These are phyloP conservation scores for Wickerhamiella bombiphila DNA, from an alignment of 805 yeast genomes.

Conservation along the genomic window DNA sequence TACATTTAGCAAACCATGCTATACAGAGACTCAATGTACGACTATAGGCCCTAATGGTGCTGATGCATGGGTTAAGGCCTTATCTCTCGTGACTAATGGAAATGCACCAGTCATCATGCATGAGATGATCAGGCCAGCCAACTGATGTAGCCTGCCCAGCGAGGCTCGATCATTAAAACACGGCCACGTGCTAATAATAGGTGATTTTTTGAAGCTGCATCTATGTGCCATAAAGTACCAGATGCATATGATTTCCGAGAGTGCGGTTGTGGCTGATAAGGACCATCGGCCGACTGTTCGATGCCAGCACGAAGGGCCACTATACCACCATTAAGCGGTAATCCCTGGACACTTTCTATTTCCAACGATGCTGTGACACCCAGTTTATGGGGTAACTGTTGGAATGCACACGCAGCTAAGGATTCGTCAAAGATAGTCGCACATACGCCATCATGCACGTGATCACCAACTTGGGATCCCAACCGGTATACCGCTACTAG, in stretches of 20 bases:
- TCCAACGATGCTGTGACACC: conserved; percentile 76
- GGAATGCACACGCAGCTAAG: conserved; percentile 54
- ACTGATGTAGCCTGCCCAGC: conserved; percentile 13
- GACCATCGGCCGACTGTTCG: not conserved
- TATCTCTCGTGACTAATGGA: too few species aligned
- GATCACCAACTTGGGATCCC: conserved; percentile 30
- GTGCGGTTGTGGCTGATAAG: conserved; percentile 3
- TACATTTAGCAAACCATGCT: too few species aligned
- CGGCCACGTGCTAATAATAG: conserved; percentile 5
- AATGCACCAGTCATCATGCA: too few species aligned
- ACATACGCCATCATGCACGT: conserved; percentile 62
- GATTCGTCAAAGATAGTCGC: conserved; percentile 75
- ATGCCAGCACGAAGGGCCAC: not conserved
- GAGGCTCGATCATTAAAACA: conserved; percentile 13
- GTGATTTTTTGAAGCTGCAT: not conserved
- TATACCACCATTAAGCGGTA: not conserved
- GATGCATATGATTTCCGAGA: conserved; percentile 7
- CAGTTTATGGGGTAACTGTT: conserved; percentile 51
- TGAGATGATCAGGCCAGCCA: too few species aligned
- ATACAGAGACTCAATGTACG: too few species aligned
- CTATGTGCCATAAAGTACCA: conserved; percentile 5
- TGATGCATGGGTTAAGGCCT: too few species aligned
- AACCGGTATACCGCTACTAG: conserved; percentile 6
- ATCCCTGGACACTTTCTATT: conserved; percentile 29
- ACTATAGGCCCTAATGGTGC: too few species aligned